A percentile compares a stretch with the other conserved stretches of the same genome.
These are phyloP conservation scores for Panicum virgatum DNA, from an alignment of 202 grass and related monocot genomes.

Conservation along the genomic window DNA sequence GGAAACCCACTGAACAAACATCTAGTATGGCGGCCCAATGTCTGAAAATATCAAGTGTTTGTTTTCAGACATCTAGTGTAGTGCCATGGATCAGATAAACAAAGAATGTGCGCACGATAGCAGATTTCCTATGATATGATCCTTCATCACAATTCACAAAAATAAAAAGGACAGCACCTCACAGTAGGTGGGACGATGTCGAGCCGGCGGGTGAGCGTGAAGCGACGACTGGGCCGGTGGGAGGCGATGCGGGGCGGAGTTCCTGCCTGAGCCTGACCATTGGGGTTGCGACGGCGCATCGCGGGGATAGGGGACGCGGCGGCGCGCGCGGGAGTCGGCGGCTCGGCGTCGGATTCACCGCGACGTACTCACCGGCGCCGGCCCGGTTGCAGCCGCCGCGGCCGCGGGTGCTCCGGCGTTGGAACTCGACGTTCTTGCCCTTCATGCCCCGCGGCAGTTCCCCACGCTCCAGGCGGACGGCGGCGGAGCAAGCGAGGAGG, in stretches of 20 bases:
- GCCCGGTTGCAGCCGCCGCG: background rate
- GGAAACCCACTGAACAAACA: slow-evolving; percentile 8
- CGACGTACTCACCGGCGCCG: background rate
- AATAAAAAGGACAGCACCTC: background rate
- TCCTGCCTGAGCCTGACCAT: too few species aligned
- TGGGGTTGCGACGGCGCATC: too few species aligned
- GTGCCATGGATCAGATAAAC: background rate
- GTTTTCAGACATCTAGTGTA: too few species aligned
- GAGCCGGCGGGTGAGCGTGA: background rate
- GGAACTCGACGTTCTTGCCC: background rate
- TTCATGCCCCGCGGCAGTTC: too few species aligned
- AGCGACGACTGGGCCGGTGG: background rate
- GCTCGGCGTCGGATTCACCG: background rate
- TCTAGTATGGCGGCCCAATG: background rate
- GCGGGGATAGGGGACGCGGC: background rate
- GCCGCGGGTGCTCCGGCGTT: background rate
- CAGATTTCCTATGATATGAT: background rate
- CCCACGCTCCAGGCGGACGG: too few species aligned
- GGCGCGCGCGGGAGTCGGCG: background rate
- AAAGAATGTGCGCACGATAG: background rate
- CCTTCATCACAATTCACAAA: background rate
- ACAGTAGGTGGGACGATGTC: background rate
- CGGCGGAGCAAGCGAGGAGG: too few species aligned
- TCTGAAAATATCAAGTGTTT: background rate
- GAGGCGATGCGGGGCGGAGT: background rate